These are phyloP conservation scores for Ophiosphaerella herpotricha DNA, from an alignment of 2,329 filamentous ascomycete species.

Conservation along the genomic window DNA sequence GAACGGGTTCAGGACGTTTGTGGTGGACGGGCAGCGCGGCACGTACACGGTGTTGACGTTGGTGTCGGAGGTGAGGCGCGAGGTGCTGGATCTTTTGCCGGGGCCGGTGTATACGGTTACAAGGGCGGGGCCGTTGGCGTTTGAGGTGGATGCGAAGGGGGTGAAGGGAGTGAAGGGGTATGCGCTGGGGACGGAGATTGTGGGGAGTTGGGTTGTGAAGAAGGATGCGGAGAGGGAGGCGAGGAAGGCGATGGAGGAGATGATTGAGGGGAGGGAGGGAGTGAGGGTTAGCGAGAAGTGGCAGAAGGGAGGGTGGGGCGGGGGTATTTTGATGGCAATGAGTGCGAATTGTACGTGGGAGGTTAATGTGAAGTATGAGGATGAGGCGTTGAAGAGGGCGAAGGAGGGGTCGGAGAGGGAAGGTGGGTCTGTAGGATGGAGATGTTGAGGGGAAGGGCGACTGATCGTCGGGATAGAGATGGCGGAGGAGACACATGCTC, in stretches of 20 bases:
- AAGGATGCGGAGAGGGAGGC: slow-evolving; percentile 15
- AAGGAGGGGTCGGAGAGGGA: slow-evolving; percentile 10
- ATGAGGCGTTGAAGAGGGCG: slow-evolving; percentile 17
- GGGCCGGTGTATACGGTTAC: slow-evolving; percentile 25
- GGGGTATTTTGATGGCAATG: slow-evolving; percentile 24
- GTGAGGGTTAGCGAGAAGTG: slow-evolving; percentile 14
- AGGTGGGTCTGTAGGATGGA: background rate
- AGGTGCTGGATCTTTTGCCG: slow-evolving; percentile 10
- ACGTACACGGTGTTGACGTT: slow-evolving; percentile 17
- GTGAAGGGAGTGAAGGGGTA: slow-evolving; percentile 2
- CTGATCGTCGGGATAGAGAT: background rate
- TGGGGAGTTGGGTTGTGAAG: slow-evolving; percentile 8
- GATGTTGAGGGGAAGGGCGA: background rate
- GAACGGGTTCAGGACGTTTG: slow-evolving; percentile 15
- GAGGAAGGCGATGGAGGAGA: slow-evolving; percentile 11
- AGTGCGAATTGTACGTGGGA: slow-evolving; percentile 17
- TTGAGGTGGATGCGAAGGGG: slow-evolving; percentile 2
- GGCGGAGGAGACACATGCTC: no score
- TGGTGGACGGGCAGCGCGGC: slow-evolving; percentile 22
- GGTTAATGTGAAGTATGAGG: slow-evolving; percentile 24
- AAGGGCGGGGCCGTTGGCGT: slow-evolving; percentile 16
- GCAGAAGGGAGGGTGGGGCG: slow-evolving; percentile 9
- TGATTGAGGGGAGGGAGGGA: slow-evolving; percentile 8
- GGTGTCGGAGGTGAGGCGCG: slow-evolving; percentile 11
- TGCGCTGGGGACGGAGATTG: slow-evolving; percentile 5